These are phyloP conservation scores for Fomes fomentarius DNA, from an alignment of 1,284 basidiomycete species.

Conservation along the genomic window DNA sequence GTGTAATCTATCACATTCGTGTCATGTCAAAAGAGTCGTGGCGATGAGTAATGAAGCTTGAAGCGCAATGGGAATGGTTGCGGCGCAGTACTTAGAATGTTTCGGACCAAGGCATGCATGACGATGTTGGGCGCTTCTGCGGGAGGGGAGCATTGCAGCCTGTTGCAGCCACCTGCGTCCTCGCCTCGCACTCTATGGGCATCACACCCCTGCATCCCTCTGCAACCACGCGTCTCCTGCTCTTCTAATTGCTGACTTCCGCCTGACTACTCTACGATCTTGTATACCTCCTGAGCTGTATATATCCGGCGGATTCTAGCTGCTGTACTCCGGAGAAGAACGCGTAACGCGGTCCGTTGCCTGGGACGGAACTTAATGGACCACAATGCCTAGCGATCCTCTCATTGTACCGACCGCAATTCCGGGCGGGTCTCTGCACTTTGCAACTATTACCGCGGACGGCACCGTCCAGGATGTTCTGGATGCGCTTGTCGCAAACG, in stretches of 20 bases:
- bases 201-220: not conserved
- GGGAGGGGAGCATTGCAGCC: constrained; percentile 19
- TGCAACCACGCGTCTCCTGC: not conserved
- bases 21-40: too few relatives aligned
- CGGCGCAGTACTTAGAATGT: too few relatives aligned
- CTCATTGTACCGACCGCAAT: constrained; percentile 65
- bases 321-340: constrained; percentile 1
- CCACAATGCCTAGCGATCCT: constrained; percentile 37
- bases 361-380: constrained; percentile 17
- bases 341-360: constrained; percentile 18
- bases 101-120: not conserved
- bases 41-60: not conserved
- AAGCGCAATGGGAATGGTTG: not conserved
- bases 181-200: constrained; percentile 5
- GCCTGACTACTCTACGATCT: not conserved
- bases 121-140: constrained; percentile 9
- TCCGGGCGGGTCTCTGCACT: constrained; percentile 61
- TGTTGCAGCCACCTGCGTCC: constrained; percentile 14
- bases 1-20: constrained; percentile 11
- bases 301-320: constrained; percentile 2
- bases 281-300: constrained; percentile 1
- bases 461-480: constrained; percentile 65
- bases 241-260: not conserved
- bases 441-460: constrained; percentile 56
- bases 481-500: constrained; percentile 45